phyloP scores from a whole-genome alignment of 163 green algal species.

The Trebouxia gelatinosa region DNA sequence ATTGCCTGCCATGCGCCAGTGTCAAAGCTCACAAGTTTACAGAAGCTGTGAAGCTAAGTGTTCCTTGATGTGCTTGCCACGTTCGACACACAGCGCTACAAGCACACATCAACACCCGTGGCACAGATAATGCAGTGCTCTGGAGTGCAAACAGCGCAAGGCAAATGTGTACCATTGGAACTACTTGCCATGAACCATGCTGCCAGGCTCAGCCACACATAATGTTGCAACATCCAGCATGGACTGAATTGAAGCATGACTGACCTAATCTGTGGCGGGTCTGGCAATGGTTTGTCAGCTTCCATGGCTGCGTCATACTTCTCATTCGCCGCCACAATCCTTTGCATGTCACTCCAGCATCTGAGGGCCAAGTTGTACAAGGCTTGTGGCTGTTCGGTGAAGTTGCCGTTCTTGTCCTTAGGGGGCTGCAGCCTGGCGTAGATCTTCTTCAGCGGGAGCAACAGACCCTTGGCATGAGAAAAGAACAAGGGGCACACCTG shows the following conservation, averaged over 20 bases:
- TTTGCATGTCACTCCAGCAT: not conserved
- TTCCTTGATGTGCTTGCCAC: too few relatives aligned
- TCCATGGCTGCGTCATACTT: too few relatives aligned
- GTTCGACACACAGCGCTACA: not conserved
- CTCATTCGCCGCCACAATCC: not conserved
- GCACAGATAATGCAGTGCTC: not conserved
- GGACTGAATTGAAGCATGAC: not conserved
- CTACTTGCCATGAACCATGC: too few relatives aligned
- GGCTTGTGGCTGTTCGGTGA: not conserved
- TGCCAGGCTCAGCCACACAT: not conserved
- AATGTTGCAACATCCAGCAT: not conserved
- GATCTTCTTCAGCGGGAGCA: not conserved
- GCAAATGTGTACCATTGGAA: too few relatives aligned
- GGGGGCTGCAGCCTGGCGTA: not conserved
- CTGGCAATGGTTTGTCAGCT: too few relatives aligned
- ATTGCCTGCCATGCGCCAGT: not conserved
- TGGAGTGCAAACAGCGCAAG: not conserved
- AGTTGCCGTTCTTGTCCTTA: constrained; percentile 9
- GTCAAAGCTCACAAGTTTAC: not conserved
- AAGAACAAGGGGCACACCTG: constrained; percentile 8
- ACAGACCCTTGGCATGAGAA: not conserved
- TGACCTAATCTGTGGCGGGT: not conserved
- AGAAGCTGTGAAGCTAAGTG: not conserved
- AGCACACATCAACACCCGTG: not conserved
- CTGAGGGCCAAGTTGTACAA: constrained; percentile 17